Percentiles rank a stretch among this genome's conserved stretches.
Conservation (phyloP, 1,284 basidiomycete species). For the Pseudozyma hubeiensis region DNA sequence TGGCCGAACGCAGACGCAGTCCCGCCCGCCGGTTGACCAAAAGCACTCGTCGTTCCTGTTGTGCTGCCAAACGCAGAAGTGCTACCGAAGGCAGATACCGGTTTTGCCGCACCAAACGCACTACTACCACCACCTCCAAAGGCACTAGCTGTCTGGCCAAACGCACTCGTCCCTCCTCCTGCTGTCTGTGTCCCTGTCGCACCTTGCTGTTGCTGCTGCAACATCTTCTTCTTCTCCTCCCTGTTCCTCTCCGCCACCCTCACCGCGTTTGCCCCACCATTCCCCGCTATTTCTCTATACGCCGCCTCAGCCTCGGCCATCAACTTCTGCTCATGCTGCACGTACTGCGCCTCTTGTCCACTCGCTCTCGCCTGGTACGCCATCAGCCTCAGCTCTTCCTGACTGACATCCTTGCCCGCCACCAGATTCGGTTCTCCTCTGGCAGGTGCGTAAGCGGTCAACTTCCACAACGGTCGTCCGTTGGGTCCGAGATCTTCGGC, state of each 20-base stretch:
- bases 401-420: conserved; percentile 78
- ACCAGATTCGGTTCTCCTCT: conserved; percentile 81
- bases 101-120: conserved; percentile 18
- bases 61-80: conserved; percentile 12
- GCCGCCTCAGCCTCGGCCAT: conserved; percentile 30
- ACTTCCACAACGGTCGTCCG: conserved; percentile 78
- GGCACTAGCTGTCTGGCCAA: conserved; percentile 22
- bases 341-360: conserved; percentile 36
- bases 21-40: conserved; percentile 5
- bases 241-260: conserved; percentile 36
- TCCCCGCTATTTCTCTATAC: conserved; percentile 15
- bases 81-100: conserved; percentile 13
- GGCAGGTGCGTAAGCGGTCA: conserved; percentile 82
- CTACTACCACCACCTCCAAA: conserved; percentile 7
- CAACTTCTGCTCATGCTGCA: conserved; percentile 40
- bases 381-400: conserved; percentile 78
- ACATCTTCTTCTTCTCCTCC: conserved; percentile 28
- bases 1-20: conserved; percentile 10
- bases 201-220: conserved; percentile 13
- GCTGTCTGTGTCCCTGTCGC: not conserved
- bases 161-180: conserved; percentile 12
- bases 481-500: conserved; percentile 48
- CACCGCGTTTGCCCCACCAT: conserved; percentile 14
- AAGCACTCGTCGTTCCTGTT: conserved; percentile 9
- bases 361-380: conserved; percentile 47